Percentiles rank a stretch among this genome's conserved stretches.
Conservation (phyloP, 257 asterid species). For the Thymus quinquecostatus region DNA sequence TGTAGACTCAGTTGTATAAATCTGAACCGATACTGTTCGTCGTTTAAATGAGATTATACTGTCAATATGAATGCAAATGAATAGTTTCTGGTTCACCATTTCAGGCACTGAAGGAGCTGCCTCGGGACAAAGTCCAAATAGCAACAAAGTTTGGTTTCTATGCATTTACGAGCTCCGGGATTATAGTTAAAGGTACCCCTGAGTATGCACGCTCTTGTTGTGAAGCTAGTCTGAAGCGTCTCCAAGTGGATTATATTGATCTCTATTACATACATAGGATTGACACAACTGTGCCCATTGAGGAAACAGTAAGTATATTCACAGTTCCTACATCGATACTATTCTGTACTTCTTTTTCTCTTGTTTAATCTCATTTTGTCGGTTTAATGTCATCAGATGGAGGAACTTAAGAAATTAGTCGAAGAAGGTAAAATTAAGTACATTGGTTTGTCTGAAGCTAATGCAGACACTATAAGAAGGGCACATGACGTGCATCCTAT, state of each 20-base stretch:
- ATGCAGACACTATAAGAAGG: slow-evolving; percentile 58
- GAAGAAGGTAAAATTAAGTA: slow-evolving; percentile 66
- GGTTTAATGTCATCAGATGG: slow-evolving; percentile 43
- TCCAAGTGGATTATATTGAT: slow-evolving; percentile 65
- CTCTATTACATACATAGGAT: slow-evolving; percentile 62
- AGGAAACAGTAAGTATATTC: slow-evolving; percentile 54
- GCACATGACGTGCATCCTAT: slow-evolving; percentile 71
- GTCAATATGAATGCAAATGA: slow-evolving; percentile 4
- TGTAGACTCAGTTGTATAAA: neutral
- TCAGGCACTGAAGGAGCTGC: slow-evolving; percentile 66
- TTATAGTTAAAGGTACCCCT: slow-evolving; percentile 55
- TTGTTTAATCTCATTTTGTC: neutral
- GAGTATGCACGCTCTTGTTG: slow-evolving; percentile 66
- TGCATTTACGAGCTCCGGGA: slow-evolving; percentile 34
- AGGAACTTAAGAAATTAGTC: slow-evolving; percentile 56
- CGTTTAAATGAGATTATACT: slow-evolving; percentile 1
- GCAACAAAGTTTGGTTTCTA: slow-evolving; percentile 68
- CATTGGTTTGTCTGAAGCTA: slow-evolving; percentile 74
- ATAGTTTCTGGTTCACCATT: neutral
- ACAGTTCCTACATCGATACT: neutral
- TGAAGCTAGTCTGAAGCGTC: slow-evolving; percentile 62
- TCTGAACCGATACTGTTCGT: neutral
- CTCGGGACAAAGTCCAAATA: slow-evolving; percentile 59
- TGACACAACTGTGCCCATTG: slow-evolving; percentile 61
- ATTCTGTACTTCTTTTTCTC: neutral